phyloP scores from a whole-genome alignment of 2,329 filamentous ascomycete genomes.

The Chalara sp. region DNA sequence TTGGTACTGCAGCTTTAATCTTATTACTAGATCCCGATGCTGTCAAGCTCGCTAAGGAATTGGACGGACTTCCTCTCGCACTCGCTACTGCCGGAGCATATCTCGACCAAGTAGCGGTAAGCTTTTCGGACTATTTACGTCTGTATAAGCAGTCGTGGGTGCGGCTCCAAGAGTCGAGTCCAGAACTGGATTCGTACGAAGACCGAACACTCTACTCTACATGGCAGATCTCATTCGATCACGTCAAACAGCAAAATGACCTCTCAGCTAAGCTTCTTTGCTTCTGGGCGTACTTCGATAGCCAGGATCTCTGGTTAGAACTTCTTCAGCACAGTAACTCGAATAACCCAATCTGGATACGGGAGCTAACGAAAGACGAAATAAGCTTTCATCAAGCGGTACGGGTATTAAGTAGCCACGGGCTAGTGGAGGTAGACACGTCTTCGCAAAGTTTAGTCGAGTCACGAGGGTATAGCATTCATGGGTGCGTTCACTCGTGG shows the following conservation, averaged over 20 bases:
- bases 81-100: neutral
- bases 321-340: neutral
- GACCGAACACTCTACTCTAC: neutral
- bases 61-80: neutral
- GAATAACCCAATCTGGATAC: neutral
- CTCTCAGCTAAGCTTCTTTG: neutral
- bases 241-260: neutral
- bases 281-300: neutral
- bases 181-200: neutral
- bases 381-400: neutral
- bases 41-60: neutral
- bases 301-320: neutral
- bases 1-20: neutral
- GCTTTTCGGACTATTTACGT: neutral
- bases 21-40: neutral
- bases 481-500: constrained; percentile 18
- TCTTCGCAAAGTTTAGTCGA: constrained; percentile 11
- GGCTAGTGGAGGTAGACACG: constrained; percentile 1
- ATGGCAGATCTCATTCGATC: neutral
- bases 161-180: neutral
- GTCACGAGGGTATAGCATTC: constrained; percentile 5
- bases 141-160: neutral
- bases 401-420: neutral
- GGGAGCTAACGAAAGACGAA: neutral
- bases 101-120: neutral